Conservation (phyloP, 768 basidiomycete genomes). For the Suillus cothurnatus region DNA sequence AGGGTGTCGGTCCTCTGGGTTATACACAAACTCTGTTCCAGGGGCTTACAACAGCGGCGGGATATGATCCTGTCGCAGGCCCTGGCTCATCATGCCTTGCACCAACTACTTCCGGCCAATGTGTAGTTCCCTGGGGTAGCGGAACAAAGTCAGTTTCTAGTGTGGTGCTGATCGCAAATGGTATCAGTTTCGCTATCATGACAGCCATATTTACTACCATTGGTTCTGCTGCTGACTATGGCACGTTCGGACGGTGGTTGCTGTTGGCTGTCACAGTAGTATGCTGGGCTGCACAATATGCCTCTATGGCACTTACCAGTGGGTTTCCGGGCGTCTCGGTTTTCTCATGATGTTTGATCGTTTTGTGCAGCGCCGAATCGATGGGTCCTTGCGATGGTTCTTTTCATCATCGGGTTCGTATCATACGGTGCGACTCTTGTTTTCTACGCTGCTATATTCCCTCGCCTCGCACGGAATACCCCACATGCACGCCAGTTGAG, state of each 20-base stretch:
- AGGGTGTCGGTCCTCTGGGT: slow-evolving; percentile 71
- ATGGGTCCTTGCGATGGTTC: slow-evolving; percentile 76
- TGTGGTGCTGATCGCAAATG: slow-evolving; percentile 76
- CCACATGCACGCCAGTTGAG: slow-evolving; percentile 56
- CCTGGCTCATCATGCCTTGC: slow-evolving; percentile 69
- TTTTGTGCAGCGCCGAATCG: slow-evolving; percentile 52
- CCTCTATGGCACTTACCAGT: slow-evolving; percentile 75
- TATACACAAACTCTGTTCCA: slow-evolving; percentile 80
- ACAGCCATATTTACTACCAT: slow-evolving; percentile 81
- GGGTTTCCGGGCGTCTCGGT: slow-evolving; percentile 20
- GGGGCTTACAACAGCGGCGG: slow-evolving; percentile 67
- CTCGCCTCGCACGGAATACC: slow-evolving; percentile 81
- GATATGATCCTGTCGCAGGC: slow-evolving; percentile 70
- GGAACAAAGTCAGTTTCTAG: slow-evolving; percentile 77
- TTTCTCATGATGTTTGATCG: background rate
- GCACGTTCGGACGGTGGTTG: slow-evolving; percentile 73
- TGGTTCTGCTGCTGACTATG: slow-evolving; percentile 43
- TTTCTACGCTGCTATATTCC: slow-evolving; percentile 79
- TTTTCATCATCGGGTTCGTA: slow-evolving; percentile 81
- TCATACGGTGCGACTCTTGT: slow-evolving; percentile 81
- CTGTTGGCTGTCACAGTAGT: slow-evolving; percentile 69
- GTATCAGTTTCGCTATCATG: slow-evolving; percentile 79
- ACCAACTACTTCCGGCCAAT: slow-evolving; percentile 63
- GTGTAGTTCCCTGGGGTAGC: slow-evolving; percentile 76
- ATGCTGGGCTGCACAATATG: slow-evolving; percentile 83